phyloP scores from a whole-genome alignment of 345 rosid species.

The Alliaria petiolata region DNA sequence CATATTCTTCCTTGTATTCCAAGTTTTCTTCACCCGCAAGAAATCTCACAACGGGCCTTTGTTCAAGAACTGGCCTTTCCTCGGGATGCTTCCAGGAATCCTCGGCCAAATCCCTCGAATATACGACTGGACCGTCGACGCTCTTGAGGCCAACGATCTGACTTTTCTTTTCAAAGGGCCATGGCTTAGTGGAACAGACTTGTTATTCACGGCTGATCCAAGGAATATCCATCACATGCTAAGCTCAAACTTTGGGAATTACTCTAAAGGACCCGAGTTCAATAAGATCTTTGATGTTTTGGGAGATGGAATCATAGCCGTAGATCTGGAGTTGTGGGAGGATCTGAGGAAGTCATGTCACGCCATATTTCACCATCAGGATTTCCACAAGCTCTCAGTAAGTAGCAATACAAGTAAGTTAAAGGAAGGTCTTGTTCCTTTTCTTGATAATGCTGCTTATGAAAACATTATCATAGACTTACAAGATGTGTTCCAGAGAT shows the following conservation, averaged over 20 bases:
- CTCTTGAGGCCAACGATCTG: not conserved
- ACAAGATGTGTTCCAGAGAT: slow-evolving; percentile 34
- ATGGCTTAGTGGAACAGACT: not conserved
- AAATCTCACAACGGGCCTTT: not conserved
- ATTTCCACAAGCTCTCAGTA: not conserved
- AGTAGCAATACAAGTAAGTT: slow-evolving; percentile 15
- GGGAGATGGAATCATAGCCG: slow-evolving; percentile 16
- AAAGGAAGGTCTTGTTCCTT: not conserved
- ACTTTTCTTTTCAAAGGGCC: not conserved
- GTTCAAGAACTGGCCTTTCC: slow-evolving; percentile 4
- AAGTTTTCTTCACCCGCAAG: not conserved
- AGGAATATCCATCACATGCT: slow-evolving; percentile 7
- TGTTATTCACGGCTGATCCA: slow-evolving; percentile 2
- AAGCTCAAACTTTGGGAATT: slow-evolving; percentile 6
- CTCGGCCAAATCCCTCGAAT: not conserved
- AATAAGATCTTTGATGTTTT: slow-evolving; percentile 7
- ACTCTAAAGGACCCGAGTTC: slow-evolving; percentile 17
- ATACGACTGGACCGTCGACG: not conserved
- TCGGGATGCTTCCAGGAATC: slow-evolving; percentile 13
- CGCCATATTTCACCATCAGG: slow-evolving; percentile 3
- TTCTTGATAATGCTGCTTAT: slow-evolving; percentile 1
- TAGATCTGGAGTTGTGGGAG: slow-evolving; percentile 5
- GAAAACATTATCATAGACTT: slow-evolving; percentile 4
- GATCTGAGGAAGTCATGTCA: slow-evolving; percentile 14
- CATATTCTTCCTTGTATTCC: not conserved